Evolutionary conservation across 1,284 basidiomycete genomes (phyloP), one percentile per base, ranked within the genome.

Genomic region (Puccinia horiana): DNA sequence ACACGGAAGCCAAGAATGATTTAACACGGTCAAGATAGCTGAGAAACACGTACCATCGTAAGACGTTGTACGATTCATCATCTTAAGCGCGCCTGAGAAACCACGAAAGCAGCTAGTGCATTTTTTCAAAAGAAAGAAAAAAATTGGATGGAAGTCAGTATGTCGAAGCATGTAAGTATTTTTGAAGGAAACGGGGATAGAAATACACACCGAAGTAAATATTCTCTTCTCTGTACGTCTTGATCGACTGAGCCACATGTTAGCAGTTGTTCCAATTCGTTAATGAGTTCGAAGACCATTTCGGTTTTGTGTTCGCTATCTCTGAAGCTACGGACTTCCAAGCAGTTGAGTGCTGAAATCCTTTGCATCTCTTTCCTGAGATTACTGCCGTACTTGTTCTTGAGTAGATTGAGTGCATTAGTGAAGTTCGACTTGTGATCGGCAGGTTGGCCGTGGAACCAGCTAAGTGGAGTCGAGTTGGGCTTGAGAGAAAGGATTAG

Each of bases 61-160:
- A 14, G 78, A 72, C 23, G 78, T 72, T 37, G 78, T 26, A 42
- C 69, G 67, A 63, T 80, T 80, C 67, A 80, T 80, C 67, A 80
- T 70, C 49, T 73, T 72, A 18, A 80, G 65, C 40, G 78, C 78
- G 72, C 67, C 78, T 18, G 78, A 52, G 47, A 80, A 80, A 20
- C 63, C 78, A 47, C 78, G 78, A 73, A 80, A 80, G 37, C 78
- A 80, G 29, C 78, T 80, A 6, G n/a, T 42, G 16, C 26, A 42
- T 16, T 3, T 16, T 32, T 37, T 16, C 23, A 56, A 32, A 32
- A 42, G 9, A 69, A 8, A 26, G 37, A 58, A 42, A 49, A 80
- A 37, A 16, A 54, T 52, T 44, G 49, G 11, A 8, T 26, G 37
- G 47, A 49, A 32, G 76, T 29, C 23, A 49, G 29, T 32, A 67